Evolutionary conservation across 331 rosid species (phyloP).

Genomic region (Acacia concinna): DNA sequence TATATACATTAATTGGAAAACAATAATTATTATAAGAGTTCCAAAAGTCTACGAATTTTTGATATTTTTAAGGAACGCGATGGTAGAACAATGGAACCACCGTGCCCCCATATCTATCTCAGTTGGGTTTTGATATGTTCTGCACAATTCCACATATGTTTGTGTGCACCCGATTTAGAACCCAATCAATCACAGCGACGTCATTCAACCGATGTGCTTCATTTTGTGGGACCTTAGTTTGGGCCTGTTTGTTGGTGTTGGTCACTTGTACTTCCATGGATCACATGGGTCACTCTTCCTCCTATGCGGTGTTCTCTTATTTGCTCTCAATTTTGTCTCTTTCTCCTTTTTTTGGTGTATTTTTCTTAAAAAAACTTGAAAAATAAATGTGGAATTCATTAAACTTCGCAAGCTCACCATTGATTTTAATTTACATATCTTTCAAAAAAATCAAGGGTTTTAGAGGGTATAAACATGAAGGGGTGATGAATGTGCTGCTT

Average conservation of each 20-base stretch:
- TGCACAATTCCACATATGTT: background rate
- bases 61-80: conserved; percentile 26
- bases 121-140: conserved; percentile 11
- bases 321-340: no score
- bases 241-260: no score
- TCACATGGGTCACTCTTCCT: background rate
- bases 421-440: background rate
- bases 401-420: background rate
- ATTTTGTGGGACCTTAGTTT: background rate
- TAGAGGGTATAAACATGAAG: background rate
- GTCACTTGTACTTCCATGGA: background rate
- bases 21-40: background rate
- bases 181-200: conserved; percentile 19
- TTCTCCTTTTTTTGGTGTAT: no score
- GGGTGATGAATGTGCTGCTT: background rate
- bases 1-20: background rate
- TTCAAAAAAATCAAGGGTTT: background rate
- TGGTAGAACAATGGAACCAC: background rate
- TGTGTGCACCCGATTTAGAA: background rate
- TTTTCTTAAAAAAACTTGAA: background rate
- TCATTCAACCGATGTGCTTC: conserved; percentile 6
- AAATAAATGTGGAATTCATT: background rate
- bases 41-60: conserved; percentile 23
- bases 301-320: background rate
- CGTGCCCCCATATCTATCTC: background rate